Percentiles rank a stretch among this genome's conserved stretches.
Evolutionary conservation across 441 rosid species (phyloP).

Genomic region (Pelargonium australe): DNA sequence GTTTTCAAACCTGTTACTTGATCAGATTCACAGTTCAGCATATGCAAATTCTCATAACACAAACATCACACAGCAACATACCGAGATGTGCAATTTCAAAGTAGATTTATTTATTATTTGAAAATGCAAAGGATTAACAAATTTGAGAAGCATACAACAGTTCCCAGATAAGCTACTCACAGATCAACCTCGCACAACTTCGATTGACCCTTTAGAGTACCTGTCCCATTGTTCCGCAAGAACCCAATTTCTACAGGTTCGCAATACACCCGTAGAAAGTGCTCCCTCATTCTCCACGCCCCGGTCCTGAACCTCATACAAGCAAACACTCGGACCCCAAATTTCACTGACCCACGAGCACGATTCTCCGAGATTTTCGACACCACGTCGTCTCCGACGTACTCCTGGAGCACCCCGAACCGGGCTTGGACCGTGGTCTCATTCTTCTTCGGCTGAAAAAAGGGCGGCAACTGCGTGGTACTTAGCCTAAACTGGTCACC

Average conservation of each 20-base stretch:
- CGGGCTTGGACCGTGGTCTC: not conserved
- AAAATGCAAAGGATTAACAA: not conserved
- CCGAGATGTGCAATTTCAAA: not conserved
- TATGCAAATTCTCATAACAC: not conserved
- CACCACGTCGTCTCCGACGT: not conserved
- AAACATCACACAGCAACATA: not conserved
- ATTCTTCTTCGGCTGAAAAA: not conserved
- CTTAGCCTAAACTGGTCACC: not conserved
- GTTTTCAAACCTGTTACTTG: not conserved
- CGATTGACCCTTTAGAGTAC: not conserved
- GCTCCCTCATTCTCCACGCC: not conserved
- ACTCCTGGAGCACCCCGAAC: not conserved
- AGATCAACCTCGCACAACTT: not conserved
- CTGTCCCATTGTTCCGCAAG: not conserved
- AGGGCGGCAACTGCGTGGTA: not conserved
- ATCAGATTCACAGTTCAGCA: not conserved
- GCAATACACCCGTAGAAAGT: not conserved
- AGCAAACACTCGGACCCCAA: slow-evolving; percentile 3
- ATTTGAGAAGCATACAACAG: not conserved
- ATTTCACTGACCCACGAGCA: not conserved
- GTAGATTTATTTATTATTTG: not conserved
- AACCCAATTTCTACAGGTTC: not conserved
- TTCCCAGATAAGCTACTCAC: not conserved
- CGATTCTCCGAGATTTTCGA: not conserved
- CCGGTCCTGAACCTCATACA: not conserved